A percentile compares a stretch with the other conserved stretches of the same genome.
These are phyloP conservation scores for Trichoderma hamatum DNA, from an alignment of 2,329 filamentous ascomycete species.

Conservation along the genomic window DNA sequence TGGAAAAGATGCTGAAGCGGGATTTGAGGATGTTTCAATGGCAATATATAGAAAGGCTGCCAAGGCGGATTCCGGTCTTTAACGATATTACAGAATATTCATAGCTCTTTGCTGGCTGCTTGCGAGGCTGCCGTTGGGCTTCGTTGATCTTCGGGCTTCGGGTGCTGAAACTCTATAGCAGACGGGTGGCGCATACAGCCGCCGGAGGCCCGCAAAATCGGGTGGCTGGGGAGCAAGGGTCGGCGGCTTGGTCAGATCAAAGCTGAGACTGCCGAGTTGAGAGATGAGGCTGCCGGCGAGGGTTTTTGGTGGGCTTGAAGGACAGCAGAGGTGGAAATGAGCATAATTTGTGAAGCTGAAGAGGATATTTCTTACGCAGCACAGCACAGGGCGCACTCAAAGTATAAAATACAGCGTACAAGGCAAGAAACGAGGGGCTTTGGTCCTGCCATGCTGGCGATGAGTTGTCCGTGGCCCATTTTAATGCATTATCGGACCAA, in stretches of 20 bases:
- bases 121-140: slow-evolving; percentile 3
- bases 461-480: slow-evolving; percentile 12
- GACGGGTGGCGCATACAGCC: slow-evolving; percentile 29
- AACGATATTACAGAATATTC: not conserved
- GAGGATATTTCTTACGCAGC: not conserved
- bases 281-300: not conserved
- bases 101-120: not conserved
- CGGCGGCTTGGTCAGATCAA: slow-evolving; percentile 9
- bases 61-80: not conserved
- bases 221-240: slow-evolving; percentile 27
- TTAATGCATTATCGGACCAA: not conserved
- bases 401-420: not conserved
- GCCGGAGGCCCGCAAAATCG: slow-evolving; percentile 26
- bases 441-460: slow-evolving; percentile 17
- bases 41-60: not conserved
- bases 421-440: not conserved
- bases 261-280: not conserved
- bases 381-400: not conserved
- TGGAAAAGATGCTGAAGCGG: not conserved
- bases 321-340: not conserved
- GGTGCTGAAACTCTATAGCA: slow-evolving; percentile 22
- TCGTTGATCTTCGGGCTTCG: slow-evolving; percentile 2
- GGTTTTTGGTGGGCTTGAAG: not conserved
- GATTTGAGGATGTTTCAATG: not conserved
- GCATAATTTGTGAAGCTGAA: slow-evolving; percentile 2